These are phyloP conservation scores for Pezicula rhizophila DNA, from an alignment of 2,329 filamentous ascomycete genomes.

Conservation along the genomic window DNA sequence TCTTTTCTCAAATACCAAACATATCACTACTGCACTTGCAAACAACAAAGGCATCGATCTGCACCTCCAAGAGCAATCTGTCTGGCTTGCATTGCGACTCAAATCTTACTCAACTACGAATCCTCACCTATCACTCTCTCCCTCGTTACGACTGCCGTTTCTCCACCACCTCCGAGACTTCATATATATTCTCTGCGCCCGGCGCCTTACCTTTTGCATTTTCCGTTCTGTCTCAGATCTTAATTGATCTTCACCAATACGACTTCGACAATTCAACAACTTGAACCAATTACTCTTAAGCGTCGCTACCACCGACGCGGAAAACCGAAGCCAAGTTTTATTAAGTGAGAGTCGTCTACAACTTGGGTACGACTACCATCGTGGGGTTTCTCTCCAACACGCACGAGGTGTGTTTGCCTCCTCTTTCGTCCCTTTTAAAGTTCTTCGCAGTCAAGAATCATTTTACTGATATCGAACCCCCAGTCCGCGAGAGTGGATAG, in stretches of 20 bases:
- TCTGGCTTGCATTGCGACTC: constrained; percentile 21
- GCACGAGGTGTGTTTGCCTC: constrained; percentile 12
- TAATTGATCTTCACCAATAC: neutral
- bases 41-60: constrained; percentile 15
- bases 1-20: constrained; percentile 7
- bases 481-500: constrained; percentile 21
- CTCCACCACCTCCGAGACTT: constrained; percentile 1
- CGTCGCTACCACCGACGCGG: constrained; percentile 10
- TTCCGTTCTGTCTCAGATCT: constrained; percentile 19
- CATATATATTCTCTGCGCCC: constrained; percentile 19
- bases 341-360: neutral
- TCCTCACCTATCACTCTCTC: neutral
- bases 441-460: no score
- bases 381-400: constrained; percentile 9
- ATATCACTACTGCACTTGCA: constrained; percentile 6
- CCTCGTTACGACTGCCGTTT: constrained; percentile 4
- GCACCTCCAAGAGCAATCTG: constrained; percentile 8
- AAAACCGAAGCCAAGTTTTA: constrained; percentile 2
- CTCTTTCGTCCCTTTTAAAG: no score
- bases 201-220: constrained; percentile 4
- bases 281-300: constrained; percentile 3
- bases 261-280: constrained; percentile 1
- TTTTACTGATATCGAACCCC: neutral
- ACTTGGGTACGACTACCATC: neutral
- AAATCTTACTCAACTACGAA: constrained; percentile 17